These are phyloP conservation scores for Trametes cinnabarina DNA, from an alignment of 768 basidiomycete species.

Conservation along the genomic window DNA sequence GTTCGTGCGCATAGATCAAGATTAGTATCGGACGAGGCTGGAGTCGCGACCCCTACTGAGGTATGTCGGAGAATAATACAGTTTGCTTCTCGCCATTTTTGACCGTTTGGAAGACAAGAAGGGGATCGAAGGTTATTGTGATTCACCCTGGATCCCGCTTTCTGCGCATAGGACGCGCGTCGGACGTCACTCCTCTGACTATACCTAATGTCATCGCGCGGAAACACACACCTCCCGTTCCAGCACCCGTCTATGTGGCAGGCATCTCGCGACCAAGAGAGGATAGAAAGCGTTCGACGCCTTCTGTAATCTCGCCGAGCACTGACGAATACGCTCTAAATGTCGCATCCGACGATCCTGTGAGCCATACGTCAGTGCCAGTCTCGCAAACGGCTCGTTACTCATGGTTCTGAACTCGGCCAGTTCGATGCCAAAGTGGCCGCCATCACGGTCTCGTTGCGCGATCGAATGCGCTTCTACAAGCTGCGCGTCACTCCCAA, in stretches of 20 bases:
- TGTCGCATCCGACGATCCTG: constrained; percentile 58
- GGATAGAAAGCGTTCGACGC: constrained; percentile 26
- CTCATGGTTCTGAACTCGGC: neutral
- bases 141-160: constrained; percentile 78
- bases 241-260: constrained; percentile 43
- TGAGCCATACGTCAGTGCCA: constrained; percentile 32
- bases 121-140: constrained; percentile 75
- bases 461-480: constrained; percentile 84
- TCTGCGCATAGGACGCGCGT: constrained; percentile 72
- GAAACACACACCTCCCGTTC: constrained; percentile 47
- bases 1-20: constrained; percentile 46
- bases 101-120: constrained; percentile 41
- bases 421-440: constrained; percentile 79
- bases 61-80: constrained; percentile 19
- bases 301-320: constrained; percentile 26
- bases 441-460: constrained; percentile 65
- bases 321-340: constrained; percentile 53
- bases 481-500: constrained; percentile 74
- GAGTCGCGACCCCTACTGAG: constrained; percentile 28
- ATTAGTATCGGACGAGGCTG: constrained; percentile 39
- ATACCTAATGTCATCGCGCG: constrained; percentile 76
- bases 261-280: constrained; percentile 56
- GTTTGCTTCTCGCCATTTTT: too few relatives aligned
- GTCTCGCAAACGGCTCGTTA: neutral
- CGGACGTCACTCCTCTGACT: constrained; percentile 67